A percentile compares a stretch with the other conserved stretches of the same genome.
Conservation (phyloP, 805 yeast species). For the Yamadazyma takamatsuzukensis region DNA sequence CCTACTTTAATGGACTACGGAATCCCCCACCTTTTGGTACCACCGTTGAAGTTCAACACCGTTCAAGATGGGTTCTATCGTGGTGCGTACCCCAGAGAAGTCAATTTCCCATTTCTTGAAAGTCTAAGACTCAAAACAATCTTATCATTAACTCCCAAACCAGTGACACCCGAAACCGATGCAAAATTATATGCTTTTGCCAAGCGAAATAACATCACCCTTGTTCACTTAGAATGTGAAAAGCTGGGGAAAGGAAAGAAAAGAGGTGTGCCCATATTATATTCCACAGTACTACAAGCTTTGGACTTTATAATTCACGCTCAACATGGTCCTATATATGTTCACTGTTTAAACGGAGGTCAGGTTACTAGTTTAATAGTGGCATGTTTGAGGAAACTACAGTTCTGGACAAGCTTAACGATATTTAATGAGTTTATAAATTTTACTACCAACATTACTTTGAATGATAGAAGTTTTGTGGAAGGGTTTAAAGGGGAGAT, state of each 20-base stretch:
- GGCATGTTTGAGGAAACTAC: constrained; percentile 80
- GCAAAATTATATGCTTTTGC: constrained; percentile 52
- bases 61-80: constrained; percentile 70
- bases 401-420: constrained; percentile 86
- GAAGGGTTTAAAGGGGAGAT: constrained; percentile 72
- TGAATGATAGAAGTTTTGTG: constrained; percentile 79
- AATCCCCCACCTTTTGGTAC: constrained; percentile 39
- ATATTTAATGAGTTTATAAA: constrained; percentile 81
- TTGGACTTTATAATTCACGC: constrained; percentile 60
- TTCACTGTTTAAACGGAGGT: constrained; percentile 90
- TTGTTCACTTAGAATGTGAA: constrained; percentile 66
- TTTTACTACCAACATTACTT: constrained; percentile 72
- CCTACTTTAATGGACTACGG: constrained; percentile 10
- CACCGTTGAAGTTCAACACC: constrained; percentile 76
- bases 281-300: constrained; percentile 55
- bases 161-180: constrained; percentile 55
- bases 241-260: constrained; percentile 76
- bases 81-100: constrained; percentile 82
- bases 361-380: constrained; percentile 78
- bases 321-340: constrained; percentile 63
- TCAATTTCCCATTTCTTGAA: constrained; percentile 64
- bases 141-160: constrained; percentile 75
- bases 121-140: constrained; percentile 67
- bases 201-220: constrained; percentile 45
- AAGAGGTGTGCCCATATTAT: constrained; percentile 76